A percentile compares a stretch with the other conserved stretches of the same genome.
phyloP scores from a whole-genome alignment of 345 rosid genomes.

The Trapa bicornis region DNA sequence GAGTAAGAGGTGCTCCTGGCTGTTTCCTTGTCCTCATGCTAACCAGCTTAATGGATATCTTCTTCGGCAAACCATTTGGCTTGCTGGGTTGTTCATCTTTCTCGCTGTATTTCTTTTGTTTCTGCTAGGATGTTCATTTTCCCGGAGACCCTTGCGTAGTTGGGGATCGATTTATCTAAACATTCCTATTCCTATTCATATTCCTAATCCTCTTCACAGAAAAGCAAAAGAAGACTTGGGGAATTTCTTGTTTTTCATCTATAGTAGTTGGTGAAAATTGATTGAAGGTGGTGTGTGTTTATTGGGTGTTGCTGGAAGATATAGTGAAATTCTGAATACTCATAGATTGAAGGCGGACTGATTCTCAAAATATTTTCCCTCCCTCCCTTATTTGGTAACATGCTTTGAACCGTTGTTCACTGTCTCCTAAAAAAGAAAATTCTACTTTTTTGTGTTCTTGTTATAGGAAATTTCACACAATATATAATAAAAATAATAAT shows the following conservation, averaged over 20 bases:
- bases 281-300: not conserved
- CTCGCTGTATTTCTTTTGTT: not conserved
- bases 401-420: no score
- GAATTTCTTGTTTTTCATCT: not conserved
- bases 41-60: not conserved
- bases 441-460: no score
- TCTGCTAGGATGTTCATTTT: not conserved
- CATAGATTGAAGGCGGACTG: conserved; percentile 40
- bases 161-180: not conserved
- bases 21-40: not conserved
- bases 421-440: no score
- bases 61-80: not conserved
- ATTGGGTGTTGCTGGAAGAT: conserved; percentile 48
- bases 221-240: not conserved
- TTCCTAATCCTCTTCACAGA: not conserved
- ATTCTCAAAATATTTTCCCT: not conserved
- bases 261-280: not conserved
- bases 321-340: conserved; percentile 64
- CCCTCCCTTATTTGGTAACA: not conserved
- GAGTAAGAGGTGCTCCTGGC: not conserved
- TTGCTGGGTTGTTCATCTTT: not conserved
- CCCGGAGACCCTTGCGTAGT: no score
- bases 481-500: no score
- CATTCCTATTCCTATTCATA: not conserved
- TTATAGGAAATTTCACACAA: no score